These are phyloP conservation scores for Podospora appendiculata DNA, from an alignment of 495 filamentous ascomycete genomes.

Conservation along the genomic window DNA sequence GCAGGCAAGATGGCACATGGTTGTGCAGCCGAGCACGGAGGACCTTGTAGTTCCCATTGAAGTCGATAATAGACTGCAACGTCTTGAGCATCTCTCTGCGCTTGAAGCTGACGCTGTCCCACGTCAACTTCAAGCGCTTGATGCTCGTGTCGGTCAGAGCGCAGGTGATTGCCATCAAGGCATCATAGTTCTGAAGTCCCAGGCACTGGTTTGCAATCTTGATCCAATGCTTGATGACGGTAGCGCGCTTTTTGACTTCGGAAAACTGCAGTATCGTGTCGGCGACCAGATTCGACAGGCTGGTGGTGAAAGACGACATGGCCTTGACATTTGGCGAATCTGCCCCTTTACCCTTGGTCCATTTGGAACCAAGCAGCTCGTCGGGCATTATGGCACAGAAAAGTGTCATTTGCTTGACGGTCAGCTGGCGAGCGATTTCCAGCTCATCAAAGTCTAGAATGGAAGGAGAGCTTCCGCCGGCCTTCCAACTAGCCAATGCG, in stretches of 20 bases:
- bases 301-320: constrained; percentile 88
- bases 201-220: constrained; percentile 87
- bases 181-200: constrained; percentile 91
- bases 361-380: constrained; percentile 87
- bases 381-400: constrained; percentile 91
- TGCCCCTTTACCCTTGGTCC: constrained; percentile 76
- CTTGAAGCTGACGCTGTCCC: constrained; percentile 83
- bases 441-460: constrained; percentile 91
- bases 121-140: constrained; percentile 81
- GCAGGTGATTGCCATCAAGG: constrained; percentile 93
- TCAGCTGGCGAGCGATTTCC: constrained; percentile 88
- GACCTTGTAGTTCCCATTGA: constrained; percentile 84
- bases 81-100: constrained; percentile 71
- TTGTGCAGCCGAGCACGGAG: constrained; percentile 81
- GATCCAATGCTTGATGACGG: constrained; percentile 95
- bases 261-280: constrained; percentile 83
- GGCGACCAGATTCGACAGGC: constrained; percentile 87
- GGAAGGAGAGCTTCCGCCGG: constrained; percentile 57
- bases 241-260: constrained; percentile 85
- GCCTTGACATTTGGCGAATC: constrained; percentile 87
- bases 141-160: constrained; percentile 88
- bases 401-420: constrained; percentile 85
- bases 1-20: constrained; percentile 86
- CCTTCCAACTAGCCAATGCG: constrained; percentile 66
- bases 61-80: constrained; percentile 75